Base-by-base conservation (phyloP, 768 basidiomycete species). In the Lenzites betulinus region DNA sequence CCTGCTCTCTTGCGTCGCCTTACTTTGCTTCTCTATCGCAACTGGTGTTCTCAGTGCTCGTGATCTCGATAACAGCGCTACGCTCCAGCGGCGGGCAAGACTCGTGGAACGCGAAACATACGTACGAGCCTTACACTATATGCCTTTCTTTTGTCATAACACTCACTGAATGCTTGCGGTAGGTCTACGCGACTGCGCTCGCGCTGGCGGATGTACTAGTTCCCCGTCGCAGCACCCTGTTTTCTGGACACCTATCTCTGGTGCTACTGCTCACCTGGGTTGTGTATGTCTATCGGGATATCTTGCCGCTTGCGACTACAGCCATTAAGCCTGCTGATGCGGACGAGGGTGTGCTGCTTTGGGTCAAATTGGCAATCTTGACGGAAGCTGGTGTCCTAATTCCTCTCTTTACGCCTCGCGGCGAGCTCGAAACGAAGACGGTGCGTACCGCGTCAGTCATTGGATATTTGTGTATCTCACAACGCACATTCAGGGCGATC, bases 231-330 rank as follows among this genome's bases (percentile, higher is more conserved):
- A 71, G 1, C 69, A 70, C 13, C 28, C 66, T 67, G 16, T 54
- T 69, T 15, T 76, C 75, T 25, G 71, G 70, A 9, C 87, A 88
- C 66, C 68, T 84, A 61, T 78, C 77, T 53, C 68, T 71, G 20
- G 67, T 88, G 4, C 71, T 88, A 11, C 64, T 84, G n/a, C 69
- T 74, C 35, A 75, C 75, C 7, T 81, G 82, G 66, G 64, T 64
- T 12, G 75, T 84, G 9, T 88, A 80, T 65, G 69, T 72, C 26
- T 86, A 83, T 64, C 79, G 87, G 20, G 80, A 84, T 66, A 53
- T 89, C 2, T 84, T 77, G 65, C 88, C 88, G 13, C 66, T 88
- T 8, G 70, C 77, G 13, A 87, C 85, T 0, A 85, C 76, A 66
- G 76, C 75, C 12, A 71, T 76, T 16, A 42, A 51, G 15, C 83